Percentiles rank a stretch among this genome's conserved stretches.
Evolutionary conservation across 192 early-diverging fungal species (phyloP).

Genomic region (Coemansia sp.): DNA sequence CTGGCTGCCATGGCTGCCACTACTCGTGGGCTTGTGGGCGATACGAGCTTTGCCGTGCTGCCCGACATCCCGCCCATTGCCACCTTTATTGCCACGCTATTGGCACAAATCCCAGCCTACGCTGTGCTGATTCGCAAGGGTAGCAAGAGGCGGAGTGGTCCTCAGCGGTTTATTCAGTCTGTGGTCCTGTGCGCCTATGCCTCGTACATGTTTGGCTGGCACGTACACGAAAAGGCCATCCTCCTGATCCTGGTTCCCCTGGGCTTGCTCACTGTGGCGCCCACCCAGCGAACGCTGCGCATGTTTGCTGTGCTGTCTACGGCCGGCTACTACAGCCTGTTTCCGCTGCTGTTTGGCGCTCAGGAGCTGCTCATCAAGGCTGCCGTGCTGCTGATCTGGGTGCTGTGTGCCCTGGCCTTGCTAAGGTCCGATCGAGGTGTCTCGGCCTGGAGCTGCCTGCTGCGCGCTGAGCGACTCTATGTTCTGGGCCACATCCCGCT

Average conservation of each 20-base stretch:
- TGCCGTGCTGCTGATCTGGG: constrained; percentile 33
- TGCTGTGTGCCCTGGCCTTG: constrained; percentile 29
- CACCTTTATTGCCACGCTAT: constrained; percentile 76
- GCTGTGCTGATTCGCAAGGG: constrained; percentile 16
- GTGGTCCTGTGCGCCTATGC: constrained; percentile 82
- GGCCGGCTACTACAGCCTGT: constrained; percentile 50
- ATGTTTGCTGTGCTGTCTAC: constrained; percentile 44
- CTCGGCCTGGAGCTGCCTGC: constrained; percentile 45
- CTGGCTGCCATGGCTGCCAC: constrained; percentile 52
- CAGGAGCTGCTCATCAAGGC: constrained; percentile 50
- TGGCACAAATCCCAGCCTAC: constrained; percentile 62
- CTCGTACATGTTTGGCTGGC: constrained; percentile 96
- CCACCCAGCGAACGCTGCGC: constrained; percentile 34
- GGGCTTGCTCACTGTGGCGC: constrained; percentile 39
- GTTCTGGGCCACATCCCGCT: constrained; percentile 37
- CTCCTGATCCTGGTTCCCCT: constrained; percentile 67
- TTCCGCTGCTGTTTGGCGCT: constrained; percentile 56
- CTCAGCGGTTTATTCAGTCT: constrained; percentile 65
- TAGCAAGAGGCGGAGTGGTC: constrained; percentile 58
- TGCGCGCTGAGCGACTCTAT: constrained; percentile 26
- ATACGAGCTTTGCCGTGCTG: constrained; percentile 81
- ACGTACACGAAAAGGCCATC: constrained; percentile 98
- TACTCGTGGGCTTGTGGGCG: constrained; percentile 92
- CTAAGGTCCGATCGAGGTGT: constrained; percentile 16
- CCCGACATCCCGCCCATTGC: constrained; percentile 70